These are phyloP conservation scores for Scedosporium minutisporum DNA, from an alignment of 2,329 filamentous ascomycete genomes.

Conservation along the genomic window DNA sequence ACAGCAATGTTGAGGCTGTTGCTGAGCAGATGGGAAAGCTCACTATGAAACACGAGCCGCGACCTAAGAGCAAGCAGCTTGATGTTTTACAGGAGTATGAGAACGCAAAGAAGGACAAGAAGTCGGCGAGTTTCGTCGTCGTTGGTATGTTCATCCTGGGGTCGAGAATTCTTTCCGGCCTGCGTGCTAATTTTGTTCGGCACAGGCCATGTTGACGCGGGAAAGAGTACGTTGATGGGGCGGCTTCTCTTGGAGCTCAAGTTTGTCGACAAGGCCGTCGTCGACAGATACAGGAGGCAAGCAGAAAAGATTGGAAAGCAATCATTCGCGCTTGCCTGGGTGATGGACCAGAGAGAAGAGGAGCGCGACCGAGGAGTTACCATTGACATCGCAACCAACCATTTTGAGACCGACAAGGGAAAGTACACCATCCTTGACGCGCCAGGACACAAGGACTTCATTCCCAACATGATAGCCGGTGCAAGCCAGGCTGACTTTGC, in stretches of 20 bases:
- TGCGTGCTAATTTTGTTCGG: not conserved
- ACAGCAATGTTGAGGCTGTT: slow-evolving; percentile 12
- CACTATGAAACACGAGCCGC: slow-evolving; percentile 31
- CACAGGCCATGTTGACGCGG: slow-evolving; percentile 87
- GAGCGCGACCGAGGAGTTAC: slow-evolving; percentile 86
- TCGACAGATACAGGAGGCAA: slow-evolving; percentile 81
- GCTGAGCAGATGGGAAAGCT: slow-evolving; percentile 22
- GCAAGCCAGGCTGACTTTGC: slow-evolving; percentile 94
- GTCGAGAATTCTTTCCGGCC: not conserved
- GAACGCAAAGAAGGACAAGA: slow-evolving; percentile 51
- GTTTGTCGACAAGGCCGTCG: slow-evolving; percentile 75
- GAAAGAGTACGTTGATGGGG: slow-evolving; percentile 96
- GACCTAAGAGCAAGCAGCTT: slow-evolving; percentile 65
- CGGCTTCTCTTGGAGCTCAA: slow-evolving; percentile 83
- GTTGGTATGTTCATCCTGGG: slow-evolving; percentile 52
- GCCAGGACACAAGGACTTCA: slow-evolving; percentile 89
- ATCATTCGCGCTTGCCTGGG: slow-evolving; percentile 94
- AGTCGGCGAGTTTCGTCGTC: slow-evolving; percentile 84
- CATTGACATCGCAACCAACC: slow-evolving; percentile 91
- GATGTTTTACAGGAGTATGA: slow-evolving; percentile 76
- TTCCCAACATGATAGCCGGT: slow-evolving; percentile 98
- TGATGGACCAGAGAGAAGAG: slow-evolving; percentile 84
- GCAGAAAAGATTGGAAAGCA: slow-evolving; percentile 87
- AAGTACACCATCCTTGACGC: slow-evolving; percentile 92
- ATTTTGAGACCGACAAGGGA: slow-evolving; percentile 82